Evolutionary conservation across 352 stramenopile genomes (phyloP).

Genomic region (Globisporangium takayamanum): DNA sequence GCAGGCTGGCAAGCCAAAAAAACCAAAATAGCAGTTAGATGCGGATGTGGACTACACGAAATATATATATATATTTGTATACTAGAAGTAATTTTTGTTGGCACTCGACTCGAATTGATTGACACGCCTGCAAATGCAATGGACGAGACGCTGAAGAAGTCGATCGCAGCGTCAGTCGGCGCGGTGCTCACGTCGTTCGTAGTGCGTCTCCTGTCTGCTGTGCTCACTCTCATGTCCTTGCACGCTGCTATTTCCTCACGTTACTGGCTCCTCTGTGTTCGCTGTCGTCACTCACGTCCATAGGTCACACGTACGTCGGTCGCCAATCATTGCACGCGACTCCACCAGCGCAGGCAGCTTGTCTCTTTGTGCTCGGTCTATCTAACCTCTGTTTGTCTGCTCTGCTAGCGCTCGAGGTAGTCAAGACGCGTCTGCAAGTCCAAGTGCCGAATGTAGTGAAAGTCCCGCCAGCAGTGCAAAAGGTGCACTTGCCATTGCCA

Average conservation of each 20-base stretch:
- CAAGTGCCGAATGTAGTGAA: constrained; percentile 55
- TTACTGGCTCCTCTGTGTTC: background rate
- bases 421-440: constrained; percentile 79
- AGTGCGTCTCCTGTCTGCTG: constrained; percentile 21
- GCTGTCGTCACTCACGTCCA: background rate
- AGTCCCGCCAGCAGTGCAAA: constrained; percentile 33
- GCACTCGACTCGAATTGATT: background rate
- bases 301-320: constrained; percentile 61
- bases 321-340: too few species aligned
- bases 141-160: constrained; percentile 70
- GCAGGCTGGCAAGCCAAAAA: too few species aligned
- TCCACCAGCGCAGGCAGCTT: background rate
- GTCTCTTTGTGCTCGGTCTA: background rate
- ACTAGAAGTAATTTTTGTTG: too few species aligned
- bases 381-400: background rate
- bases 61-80: too few species aligned
- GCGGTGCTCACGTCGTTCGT: constrained; percentile 64
- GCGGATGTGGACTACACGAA: background rate
- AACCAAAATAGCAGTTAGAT: background rate
- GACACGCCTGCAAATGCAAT: constrained; percentile 15
- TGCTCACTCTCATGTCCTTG: background rate
- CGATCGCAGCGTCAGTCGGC: constrained; percentile 49
- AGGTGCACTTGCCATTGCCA: constrained; percentile 20
- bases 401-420: constrained; percentile 65
- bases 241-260: background rate